These are phyloP conservation scores for Cryptococcus jaspeensis DNA, from an alignment of 1,284 basidiomycete species.

Conservation along the genomic window DNA sequence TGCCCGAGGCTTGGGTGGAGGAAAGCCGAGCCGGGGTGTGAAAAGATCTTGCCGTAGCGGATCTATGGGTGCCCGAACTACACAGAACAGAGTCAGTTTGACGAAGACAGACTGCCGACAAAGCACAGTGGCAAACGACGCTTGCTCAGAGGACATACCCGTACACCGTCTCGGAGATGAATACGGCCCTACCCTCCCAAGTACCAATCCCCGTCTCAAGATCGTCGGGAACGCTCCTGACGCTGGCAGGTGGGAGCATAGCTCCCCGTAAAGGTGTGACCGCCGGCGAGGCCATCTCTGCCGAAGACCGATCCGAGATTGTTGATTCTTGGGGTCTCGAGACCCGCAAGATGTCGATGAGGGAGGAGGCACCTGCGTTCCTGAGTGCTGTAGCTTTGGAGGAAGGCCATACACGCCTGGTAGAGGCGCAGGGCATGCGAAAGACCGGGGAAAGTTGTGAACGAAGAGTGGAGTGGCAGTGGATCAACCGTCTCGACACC, in stretches of 20 bases:
- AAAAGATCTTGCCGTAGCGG: background rate
- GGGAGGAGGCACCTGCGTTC: no score
- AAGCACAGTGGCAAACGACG: background rate
- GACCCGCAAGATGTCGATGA: background rate
- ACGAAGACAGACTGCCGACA: background rate
- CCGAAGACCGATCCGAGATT: background rate
- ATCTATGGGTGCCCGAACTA: background rate
- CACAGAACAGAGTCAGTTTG: background rate
- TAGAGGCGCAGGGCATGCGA: no score
- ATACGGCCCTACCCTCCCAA: constrained; percentile 13
- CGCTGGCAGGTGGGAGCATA: background rate
- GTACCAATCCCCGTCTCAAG: constrained; percentile 5
- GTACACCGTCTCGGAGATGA: background rate
- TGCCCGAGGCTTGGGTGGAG: constrained; percentile 8
- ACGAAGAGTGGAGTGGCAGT: no score
- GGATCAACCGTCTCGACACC: no score
- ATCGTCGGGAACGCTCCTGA: background rate
- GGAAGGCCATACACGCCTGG: no score
- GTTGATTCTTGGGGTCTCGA: background rate
- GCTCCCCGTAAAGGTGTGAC: background rate
- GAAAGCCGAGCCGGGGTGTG: background rate
- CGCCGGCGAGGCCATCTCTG: background rate
- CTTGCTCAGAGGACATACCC: background rate
- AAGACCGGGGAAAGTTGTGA: no score
- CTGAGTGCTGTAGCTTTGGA: no score